A percentile compares a stretch with the other conserved stretches of the same genome.
phyloP scores from a whole-genome alignment of 2,329 filamentous ascomycete genomes.

The Aureobasidium uvarum region DNA sequence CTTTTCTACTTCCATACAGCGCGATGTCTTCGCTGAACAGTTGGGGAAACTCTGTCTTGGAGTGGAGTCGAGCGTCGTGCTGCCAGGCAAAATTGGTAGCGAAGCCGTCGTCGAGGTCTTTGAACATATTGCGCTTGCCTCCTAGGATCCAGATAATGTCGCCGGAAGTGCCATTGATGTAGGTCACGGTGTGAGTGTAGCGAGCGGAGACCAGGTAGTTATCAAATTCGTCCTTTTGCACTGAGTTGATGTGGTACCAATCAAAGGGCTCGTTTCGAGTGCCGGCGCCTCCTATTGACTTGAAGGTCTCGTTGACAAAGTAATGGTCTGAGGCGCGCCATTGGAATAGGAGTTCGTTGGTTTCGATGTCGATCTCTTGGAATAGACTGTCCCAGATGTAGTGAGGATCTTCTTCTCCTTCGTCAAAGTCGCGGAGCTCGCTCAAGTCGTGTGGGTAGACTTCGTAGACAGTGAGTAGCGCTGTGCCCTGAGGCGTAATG shows the following conservation, averaged over 20 bases:
- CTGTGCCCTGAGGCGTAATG: slow-evolving; percentile 44
- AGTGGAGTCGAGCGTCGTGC: slow-evolving; percentile 49
- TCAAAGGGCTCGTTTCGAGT: slow-evolving; percentile 50
- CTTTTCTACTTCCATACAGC: neutral
- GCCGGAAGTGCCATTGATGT: slow-evolving; percentile 50
- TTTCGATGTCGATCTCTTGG: slow-evolving; percentile 49
- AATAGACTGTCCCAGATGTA: slow-evolving; percentile 37
- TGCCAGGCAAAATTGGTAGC: slow-evolving; percentile 48
- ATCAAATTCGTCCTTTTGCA: slow-evolving; percentile 52
- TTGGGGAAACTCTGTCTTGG: slow-evolving; percentile 48
- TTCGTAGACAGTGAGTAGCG: slow-evolving; percentile 45
- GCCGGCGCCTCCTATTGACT: slow-evolving; percentile 36
- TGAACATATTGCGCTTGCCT: slow-evolving; percentile 36
- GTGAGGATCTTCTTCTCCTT: slow-evolving; percentile 35
- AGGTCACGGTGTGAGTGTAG: slow-evolving; percentile 49
- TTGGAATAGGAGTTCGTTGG: slow-evolving; percentile 56
- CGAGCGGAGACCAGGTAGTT: slow-evolving; percentile 57
- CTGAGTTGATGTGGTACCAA: slow-evolving; percentile 57
- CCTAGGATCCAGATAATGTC: slow-evolving; percentile 53
- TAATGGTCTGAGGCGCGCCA: slow-evolving; percentile 58
- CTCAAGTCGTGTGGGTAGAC: slow-evolving; percentile 30
- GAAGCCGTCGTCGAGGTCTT: slow-evolving; percentile 32
- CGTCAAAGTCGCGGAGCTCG: slow-evolving; percentile 33
- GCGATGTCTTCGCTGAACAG: slow-evolving; percentile 25
- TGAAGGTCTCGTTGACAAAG: slow-evolving; percentile 44